Base-by-base conservation (phyloP, 805 yeast genomes). In the Metschnikowia amazonensis region DNA sequence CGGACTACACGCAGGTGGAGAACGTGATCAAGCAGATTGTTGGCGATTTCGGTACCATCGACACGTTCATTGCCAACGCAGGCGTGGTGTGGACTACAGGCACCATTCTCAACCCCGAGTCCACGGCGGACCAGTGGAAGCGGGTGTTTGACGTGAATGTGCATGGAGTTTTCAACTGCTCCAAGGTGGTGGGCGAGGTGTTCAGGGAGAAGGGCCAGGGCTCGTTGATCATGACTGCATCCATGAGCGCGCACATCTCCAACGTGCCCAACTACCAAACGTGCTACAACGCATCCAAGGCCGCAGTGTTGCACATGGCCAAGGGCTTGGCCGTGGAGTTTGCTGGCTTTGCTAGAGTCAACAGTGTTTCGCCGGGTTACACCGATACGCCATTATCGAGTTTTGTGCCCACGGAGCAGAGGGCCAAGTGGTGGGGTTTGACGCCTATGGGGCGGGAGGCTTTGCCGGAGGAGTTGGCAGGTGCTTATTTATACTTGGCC, bases 171-270 rank as follows among this genome's bases (percentile, higher is more conserved):
- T 63, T 60, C 49, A 62, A 63, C 53, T 79, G 90, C 60, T 84
- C 95, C 49, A 84, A 84, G 69, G 69, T 76, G 43, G 77, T 82
- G 32, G 97, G 96, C 42, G 70, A 70, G 52, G 73, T 82, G 46
- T 89, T 89, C 75, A 79, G 79, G 63, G 69, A 76, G 57, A 89
- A 86, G 60, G 85, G 86, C 14, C 67, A 65, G 5, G 96, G 97
- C 27, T 84, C 95, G 1, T 72, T 89, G 56, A 80, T 89, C 55
- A 75, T 86, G 65, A 89, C 97, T 4, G 89, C 95, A 4, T 86
- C 95, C 32, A 89, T 89, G 86, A 84, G 94, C 23, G 96, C 87
- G 13, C 89, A 83, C 67, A 82, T 89, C 57, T 94, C 81, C 57
- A 89, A 89, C 65, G 79, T 81, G 50, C 97, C 97, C 20, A 94